phyloP scores from a whole-genome alignment of 768 basidiomycete genomes.

The Trametes villosa region DNA sequence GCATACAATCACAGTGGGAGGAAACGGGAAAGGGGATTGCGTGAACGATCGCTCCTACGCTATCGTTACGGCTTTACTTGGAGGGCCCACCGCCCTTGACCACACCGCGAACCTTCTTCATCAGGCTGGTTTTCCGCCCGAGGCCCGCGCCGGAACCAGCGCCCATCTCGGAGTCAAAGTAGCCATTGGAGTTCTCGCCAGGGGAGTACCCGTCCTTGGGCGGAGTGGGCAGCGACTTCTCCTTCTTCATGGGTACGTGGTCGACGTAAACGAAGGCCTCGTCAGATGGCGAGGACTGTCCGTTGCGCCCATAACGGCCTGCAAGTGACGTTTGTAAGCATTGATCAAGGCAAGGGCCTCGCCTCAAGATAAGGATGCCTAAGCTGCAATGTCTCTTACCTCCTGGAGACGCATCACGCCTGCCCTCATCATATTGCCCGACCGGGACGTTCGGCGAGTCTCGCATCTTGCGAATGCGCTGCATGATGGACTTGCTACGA shows the following conservation, averaged over 20 bases:
- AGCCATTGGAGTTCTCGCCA: slow-evolving; percentile 43
- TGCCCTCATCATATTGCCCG: slow-evolving; percentile 43
- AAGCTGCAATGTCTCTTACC: slow-evolving; percentile 35
- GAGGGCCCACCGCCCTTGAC: slow-evolving; percentile 53
- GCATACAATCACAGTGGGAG: slow-evolving; percentile 15
- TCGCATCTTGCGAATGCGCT: slow-evolving; percentile 87
- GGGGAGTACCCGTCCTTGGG: slow-evolving; percentile 40
- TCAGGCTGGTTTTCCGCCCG: slow-evolving; percentile 74
- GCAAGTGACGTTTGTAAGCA: slow-evolving; percentile 76
- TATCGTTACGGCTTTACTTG: slow-evolving; percentile 34
- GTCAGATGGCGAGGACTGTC: slow-evolving; percentile 36
- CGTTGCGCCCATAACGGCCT: slow-evolving; percentile 62
- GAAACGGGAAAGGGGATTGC: not conserved
- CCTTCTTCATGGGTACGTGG: slow-evolving; percentile 39
- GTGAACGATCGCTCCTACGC: slow-evolving; percentile 1
- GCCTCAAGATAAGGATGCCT: slow-evolving; percentile 5
- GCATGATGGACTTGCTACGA: slow-evolving; percentile 83
- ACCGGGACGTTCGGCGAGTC: slow-evolving; percentile 84
- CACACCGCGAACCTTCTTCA: slow-evolving; percentile 78
- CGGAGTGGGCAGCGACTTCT: slow-evolving; percentile 59
- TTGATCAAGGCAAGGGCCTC: slow-evolving; percentile 54
- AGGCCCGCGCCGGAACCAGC: slow-evolving; percentile 46
- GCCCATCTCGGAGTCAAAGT: slow-evolving; percentile 50
- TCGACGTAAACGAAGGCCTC: slow-evolving; percentile 74
- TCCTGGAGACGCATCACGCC: slow-evolving; percentile 46